Evolutionary conservation across 139 green algal species (phyloP), one percentile per base, ranked within the genome.

Genomic region (Picochlorum sp.): DNA sequence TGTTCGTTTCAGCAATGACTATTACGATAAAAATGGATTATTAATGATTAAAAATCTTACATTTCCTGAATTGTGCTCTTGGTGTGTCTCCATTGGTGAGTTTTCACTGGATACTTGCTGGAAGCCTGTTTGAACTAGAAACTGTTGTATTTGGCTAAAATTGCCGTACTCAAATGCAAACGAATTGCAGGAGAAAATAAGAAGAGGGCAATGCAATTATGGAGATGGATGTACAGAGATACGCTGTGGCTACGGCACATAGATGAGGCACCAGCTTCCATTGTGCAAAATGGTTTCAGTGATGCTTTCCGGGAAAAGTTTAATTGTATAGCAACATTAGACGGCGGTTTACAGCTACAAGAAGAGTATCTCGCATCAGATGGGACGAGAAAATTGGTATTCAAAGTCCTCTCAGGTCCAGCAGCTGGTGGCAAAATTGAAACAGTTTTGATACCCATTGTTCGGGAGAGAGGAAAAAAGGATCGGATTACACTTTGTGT

Each of bases 141-240:
- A n/a, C n/a, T n/a, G n/a, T n/a, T n/a, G n/a, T n/a, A n/a, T n/a
- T n/a, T n/a, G n/a, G n/a, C n/a, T n/a, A 26, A 7, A 16, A 28
- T 24, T 41, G 1, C 14, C 6, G 2, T 20, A 18, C 36, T 28
- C 36, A 81, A 71, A 72, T 1, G n/a, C n/a, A n/a, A n/a, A n/a
- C n/a, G n/a, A n/a, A n/a, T n/a, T n/a, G n/a, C n/a, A n/a, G n/a
- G n/a, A 20, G 74, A 84, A 39, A 62, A 76, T 47, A 26, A 52
- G 8, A 68, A 74, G 20, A 73, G 85, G 1, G 86, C 79, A 2
- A 52, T 78, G 50, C 86, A 93, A 68, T 54, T 94, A 9, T 94
- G 87, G 84, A 69, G 80, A 0, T 93, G 80, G 78, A 78, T 94
- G 77, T 94, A 93, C 65, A 33, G 24, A 12, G 78, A 91, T 33